These are phyloP conservation scores for Acanthochlamys bracteata DNA, from an alignment of 106 monocot species.

Conservation along the genomic window DNA sequence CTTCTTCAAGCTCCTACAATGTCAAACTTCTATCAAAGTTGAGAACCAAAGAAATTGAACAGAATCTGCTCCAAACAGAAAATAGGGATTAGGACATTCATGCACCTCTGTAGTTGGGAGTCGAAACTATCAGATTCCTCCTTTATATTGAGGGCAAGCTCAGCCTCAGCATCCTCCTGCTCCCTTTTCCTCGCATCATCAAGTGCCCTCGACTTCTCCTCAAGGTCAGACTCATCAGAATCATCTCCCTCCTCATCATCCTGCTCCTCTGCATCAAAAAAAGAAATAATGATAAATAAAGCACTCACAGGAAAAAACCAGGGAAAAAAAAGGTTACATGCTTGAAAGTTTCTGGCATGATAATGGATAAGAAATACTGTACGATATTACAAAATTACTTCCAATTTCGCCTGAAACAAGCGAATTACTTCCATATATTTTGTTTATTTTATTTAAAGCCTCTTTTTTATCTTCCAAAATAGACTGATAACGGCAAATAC, in stretches of 20 bases:
- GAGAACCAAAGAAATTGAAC: background rate
- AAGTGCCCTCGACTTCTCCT: constrained; percentile 55
- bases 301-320: background rate
- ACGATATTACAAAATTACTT: no score
- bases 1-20: constrained; percentile 74
- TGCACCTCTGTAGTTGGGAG: constrained; percentile 80
- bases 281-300: background rate
- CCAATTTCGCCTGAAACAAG: no score
- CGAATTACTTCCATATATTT: no score
- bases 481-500: no score
- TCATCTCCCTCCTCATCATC: constrained; percentile 25
- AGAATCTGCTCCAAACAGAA: no score
- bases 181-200: constrained; percentile 53
- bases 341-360: no score
- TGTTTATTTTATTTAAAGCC: no score
- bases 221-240: constrained; percentile 70
- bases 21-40: background rate
- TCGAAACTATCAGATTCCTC: constrained; percentile 77
- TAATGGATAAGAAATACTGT: no score
- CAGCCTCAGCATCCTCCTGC: constrained; percentile 56
- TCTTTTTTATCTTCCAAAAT: no score
- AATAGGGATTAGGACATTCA: background rate
- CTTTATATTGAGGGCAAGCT: constrained; percentile 68
- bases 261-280: constrained; percentile 15
- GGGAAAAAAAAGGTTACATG: background rate